A percentile compares a stretch with the other conserved stretches of the same genome.
Conservation (phyloP, 108 stramenopile species). For the Nitzschia sp. region DNA sequence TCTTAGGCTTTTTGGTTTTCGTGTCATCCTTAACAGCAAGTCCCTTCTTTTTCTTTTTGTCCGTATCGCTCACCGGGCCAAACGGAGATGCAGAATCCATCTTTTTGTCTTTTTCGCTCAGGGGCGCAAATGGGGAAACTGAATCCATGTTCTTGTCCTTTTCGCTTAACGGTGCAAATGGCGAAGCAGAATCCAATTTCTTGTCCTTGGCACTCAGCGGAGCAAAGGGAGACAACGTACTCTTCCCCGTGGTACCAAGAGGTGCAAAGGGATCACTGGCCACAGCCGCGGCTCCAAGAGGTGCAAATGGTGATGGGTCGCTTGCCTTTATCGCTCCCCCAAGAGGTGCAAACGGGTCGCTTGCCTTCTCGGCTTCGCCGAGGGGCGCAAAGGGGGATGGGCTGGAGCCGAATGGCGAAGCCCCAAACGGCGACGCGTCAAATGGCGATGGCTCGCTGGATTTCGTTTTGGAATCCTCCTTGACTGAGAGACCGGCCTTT, state of each 20-base stretch:
- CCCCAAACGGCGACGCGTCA: slow-evolving; percentile 16
- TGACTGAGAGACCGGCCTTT: neutral
- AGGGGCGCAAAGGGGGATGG: neutral
- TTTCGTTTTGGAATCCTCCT: neutral
- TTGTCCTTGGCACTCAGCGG: neutral
- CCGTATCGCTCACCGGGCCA: neutral
- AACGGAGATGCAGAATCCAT: neutral
- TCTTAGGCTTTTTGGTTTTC: slow-evolving; percentile 10
- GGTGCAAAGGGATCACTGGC: neutral
- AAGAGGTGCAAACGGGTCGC: too few species aligned
- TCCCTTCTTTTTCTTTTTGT: slow-evolving; percentile 12
- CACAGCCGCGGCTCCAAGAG: too few species aligned
- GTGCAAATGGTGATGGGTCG: neutral
- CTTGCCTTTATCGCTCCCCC: too few species aligned
- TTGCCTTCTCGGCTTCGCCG: too few species aligned
- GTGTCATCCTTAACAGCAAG: neutral
- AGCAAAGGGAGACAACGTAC: neutral
- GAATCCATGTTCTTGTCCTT: too few species aligned
- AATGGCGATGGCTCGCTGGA: neutral
- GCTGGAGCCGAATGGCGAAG: neutral
- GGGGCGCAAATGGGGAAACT: neutral
- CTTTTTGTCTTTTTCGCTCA: neutral
- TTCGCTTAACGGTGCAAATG: neutral
- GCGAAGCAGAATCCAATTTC: neutral
- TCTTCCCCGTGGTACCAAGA: neutral